These are phyloP conservation scores for Hypericum perforatum DNA, from an alignment of 345 rosid species.

Conservation along the genomic window DNA sequence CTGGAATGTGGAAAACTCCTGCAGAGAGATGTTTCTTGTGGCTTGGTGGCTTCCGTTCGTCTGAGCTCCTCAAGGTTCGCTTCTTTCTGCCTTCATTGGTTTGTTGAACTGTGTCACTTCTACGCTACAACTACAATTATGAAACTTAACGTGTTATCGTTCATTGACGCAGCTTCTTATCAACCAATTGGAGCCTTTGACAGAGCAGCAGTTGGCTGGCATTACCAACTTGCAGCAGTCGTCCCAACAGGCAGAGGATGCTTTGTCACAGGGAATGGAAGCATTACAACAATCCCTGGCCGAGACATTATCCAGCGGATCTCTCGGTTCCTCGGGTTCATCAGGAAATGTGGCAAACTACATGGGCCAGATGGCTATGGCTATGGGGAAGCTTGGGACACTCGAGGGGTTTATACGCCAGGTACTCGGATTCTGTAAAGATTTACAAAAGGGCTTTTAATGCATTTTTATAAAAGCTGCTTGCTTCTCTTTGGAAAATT, in stretches of 20 bases:
- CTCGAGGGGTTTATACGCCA: conserved; percentile 93
- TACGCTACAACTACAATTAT: neutral
- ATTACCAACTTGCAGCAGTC: conserved; percentile 86
- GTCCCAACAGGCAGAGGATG: conserved; percentile 98
- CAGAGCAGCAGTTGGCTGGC: conserved; percentile 77
- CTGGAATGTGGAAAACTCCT: conserved; percentile 99
- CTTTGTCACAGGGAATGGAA: conserved; percentile 99
- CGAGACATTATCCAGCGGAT: conserved; percentile 80
- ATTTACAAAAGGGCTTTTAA: neutral
- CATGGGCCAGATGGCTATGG: conserved; percentile 99
- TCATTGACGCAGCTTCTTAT: conserved; percentile 58
- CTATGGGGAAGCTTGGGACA: conserved; percentile 98
- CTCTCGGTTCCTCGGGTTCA: conserved; percentile 75
- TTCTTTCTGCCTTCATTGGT: neutral
- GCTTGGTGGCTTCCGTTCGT: conserved; percentile 99
- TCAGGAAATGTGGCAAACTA: conserved; percentile 87
- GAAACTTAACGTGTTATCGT: conserved; percentile 6
- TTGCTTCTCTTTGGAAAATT: neutral
- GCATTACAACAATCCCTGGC: conserved; percentile 90
- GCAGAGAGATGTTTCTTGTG: conserved; percentile 98
- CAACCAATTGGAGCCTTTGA: conserved; percentile 89
- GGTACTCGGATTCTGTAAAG: conserved; percentile 28
- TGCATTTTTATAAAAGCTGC: neutral
- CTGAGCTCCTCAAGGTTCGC: conserved; percentile 89
- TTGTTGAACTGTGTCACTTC: neutral